Evolutionary conservation across 2,329 filamentous ascomycete species (phyloP).

Genomic region (Fusarium tuaranense): DNA sequence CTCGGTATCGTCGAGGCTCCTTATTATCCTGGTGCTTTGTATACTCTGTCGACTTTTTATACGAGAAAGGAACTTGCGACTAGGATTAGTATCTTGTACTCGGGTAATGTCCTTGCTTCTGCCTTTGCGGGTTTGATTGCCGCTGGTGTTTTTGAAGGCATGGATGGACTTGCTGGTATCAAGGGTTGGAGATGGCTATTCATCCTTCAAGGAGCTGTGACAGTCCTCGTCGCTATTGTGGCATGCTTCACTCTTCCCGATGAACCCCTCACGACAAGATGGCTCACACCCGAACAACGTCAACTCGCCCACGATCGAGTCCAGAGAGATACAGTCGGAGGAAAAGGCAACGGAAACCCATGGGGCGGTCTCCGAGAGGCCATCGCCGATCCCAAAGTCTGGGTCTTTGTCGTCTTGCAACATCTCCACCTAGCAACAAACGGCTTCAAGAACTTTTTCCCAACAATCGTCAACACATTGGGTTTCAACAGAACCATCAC

Average conservation of each 20-base stretch:
- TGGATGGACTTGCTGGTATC: slow-evolving; percentile 36
- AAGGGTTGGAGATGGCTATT: slow-evolving; percentile 59
- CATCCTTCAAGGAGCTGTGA: slow-evolving; percentile 70
- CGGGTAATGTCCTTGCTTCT: slow-evolving; percentile 47
- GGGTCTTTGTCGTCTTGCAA: slow-evolving; percentile 61
- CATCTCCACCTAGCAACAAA: slow-evolving; percentile 62
- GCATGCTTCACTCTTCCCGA: slow-evolving; percentile 45
- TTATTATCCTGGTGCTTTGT: slow-evolving; percentile 48
- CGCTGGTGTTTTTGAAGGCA: slow-evolving; percentile 52
- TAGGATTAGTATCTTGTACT: slow-evolving; percentile 57
- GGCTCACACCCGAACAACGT: slow-evolving; percentile 54
- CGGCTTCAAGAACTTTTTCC: slow-evolving; percentile 52
- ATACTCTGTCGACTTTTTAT: slow-evolving; percentile 64
- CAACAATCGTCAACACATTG: slow-evolving; percentile 39
- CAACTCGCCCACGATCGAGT: slow-evolving; percentile 14
- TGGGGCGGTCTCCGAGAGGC: slow-evolving; percentile 57
- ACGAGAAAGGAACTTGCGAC: slow-evolving; percentile 58
- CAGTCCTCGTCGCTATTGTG: slow-evolving; percentile 33
- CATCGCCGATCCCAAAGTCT: slow-evolving; percentile 56
- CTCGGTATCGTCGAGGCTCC: slow-evolving; percentile 54
- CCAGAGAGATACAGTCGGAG: slow-evolving; percentile 57
- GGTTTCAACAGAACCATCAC: slow-evolving; percentile 37
- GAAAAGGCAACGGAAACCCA: slow-evolving; percentile 51
- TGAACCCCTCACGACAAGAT: slow-evolving; percentile 56
- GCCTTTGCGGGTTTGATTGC: slow-evolving; percentile 58